These are phyloP conservation scores for Gossypioides kirkii DNA, from an alignment of 345 rosid species.

Conservation along the genomic window DNA sequence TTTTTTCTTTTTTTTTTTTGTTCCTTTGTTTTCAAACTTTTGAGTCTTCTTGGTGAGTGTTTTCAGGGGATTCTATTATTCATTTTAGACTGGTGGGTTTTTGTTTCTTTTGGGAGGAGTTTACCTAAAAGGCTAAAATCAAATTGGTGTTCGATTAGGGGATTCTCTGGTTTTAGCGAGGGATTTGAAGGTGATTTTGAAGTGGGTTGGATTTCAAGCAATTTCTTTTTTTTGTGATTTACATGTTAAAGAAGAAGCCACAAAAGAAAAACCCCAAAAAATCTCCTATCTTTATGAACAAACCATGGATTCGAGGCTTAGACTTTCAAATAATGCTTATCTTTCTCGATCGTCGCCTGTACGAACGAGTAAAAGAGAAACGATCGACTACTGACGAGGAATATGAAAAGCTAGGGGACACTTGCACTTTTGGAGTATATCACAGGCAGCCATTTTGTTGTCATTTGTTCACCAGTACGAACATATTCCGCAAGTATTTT, in stretches of 20 bases:
- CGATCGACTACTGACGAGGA: too few relatives aligned
- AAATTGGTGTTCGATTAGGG: constrained; percentile 18
- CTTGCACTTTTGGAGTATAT: too few relatives aligned
- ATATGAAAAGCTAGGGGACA: too few relatives aligned
- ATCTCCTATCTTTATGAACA: too few relatives aligned
- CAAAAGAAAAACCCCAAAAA: too few relatives aligned
- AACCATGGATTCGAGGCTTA: too few relatives aligned
- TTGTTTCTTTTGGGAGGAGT: constrained; percentile 20
- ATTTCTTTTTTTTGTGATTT: constrained; percentile 18
- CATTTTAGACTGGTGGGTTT: background rate
- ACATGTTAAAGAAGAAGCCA: constrained; percentile 15
- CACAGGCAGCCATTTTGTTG: too few relatives aligned
- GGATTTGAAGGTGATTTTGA: constrained; percentile 3
- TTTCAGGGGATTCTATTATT: constrained; percentile 9
- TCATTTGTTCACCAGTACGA: too few relatives aligned
- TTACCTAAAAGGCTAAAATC: constrained; percentile 32
- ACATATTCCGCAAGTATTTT: too few relatives aligned
- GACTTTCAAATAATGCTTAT: too few relatives aligned
- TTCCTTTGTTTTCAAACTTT: constrained; percentile 23
- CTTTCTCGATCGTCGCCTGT: too few relatives aligned
- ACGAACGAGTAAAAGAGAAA: too few relatives aligned
- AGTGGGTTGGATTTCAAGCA: constrained; percentile 28
- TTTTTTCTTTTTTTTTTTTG: constrained; percentile 28
- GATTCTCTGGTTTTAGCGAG: constrained; percentile 16
- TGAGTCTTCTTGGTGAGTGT: constrained; percentile 33